phyloP scores from a whole-genome alignment of 169 alveolate genomes.

The Eimeria falciformis region DNA sequence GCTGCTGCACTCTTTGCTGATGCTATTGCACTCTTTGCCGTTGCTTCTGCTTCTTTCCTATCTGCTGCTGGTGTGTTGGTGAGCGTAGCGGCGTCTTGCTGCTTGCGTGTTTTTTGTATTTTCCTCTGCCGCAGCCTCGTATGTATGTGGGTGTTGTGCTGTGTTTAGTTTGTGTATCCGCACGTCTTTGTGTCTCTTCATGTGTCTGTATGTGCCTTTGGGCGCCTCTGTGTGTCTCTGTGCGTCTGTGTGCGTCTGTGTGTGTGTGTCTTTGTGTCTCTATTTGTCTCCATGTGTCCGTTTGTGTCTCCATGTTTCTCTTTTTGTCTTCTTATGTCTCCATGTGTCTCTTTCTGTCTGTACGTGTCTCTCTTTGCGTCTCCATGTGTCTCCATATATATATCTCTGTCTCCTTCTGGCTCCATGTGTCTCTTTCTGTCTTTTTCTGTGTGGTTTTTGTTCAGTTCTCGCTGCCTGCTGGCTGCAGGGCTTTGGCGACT shows the following conservation, averaged over 20 bases:
- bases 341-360: not conserved
- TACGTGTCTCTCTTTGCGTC: not conserved
- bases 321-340: not conserved
- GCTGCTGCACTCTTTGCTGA: not conserved
- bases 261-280: not conserved
- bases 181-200: too few species aligned
- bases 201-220: too few species aligned
- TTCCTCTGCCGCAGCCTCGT: too few species aligned
- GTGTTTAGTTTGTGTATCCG: too few species aligned
- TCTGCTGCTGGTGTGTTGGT: not conserved
- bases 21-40: not conserved
- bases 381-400: not conserved
- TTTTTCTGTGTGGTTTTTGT: not conserved
- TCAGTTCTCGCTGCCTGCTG: slow-evolving; percentile 53
- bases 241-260: not conserved
- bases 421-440: not conserved
- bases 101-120: too few species aligned
- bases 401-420: not conserved
- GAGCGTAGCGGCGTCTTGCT: too few species aligned
- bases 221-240: too few species aligned
- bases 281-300: not conserved
- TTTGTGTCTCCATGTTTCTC: not conserved
- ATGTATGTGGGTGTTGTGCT: too few species aligned
- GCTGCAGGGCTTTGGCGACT: slow-evolving; percentile 10
- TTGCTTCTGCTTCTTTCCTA: not conserved